Base-by-base conservation (phyloP, 2,329 filamentous ascomycete genomes). In the Calycina herbarum region DNA sequence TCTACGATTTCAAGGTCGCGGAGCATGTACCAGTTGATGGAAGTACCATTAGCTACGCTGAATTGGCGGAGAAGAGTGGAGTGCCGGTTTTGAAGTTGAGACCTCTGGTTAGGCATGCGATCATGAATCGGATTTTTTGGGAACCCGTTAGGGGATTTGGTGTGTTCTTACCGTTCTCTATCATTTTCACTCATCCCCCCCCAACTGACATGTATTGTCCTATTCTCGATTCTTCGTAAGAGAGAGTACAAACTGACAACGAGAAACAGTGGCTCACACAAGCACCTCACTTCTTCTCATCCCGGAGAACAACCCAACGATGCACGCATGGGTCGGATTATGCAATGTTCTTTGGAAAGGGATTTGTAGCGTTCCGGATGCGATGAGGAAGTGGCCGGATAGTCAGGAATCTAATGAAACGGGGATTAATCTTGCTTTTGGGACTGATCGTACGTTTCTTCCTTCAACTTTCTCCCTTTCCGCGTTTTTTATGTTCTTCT, bases 51-150 rank as follows among this genome's bases (percentile, higher is more conserved):
- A 79, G 81, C 2, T 79, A 79, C 63, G 66, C 72, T 3, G 78
- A 80, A 11, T 79, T 82, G 20, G 76, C 80, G 17, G 68, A 75
- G 33, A 66, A 58, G 20, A 27, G 42, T 35, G 64, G 57, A 4
- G 10, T 71, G n/a, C 64, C 68, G 17, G 13, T 56, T 13, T 61
- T 54, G 57, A 83, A 84, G 70, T 77, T 85, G 15, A 79, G 81
- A 24, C 82, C 83, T 59, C 73, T 82, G 2, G 71, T 85, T 27
- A 82, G 85, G 15, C 80, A 85, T 71, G 83, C 81, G 61, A 86
- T 86, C 78, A 86, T 83, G n/a, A 83, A 81, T 67, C 76, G 77
- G 35, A 78, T 87, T 64, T 82, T 82, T 63, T 64, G 67, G 29
- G 81, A 82, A 69, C 78, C 78, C 0, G 63, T 71, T 15, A 67